A percentile compares a stretch with the other conserved stretches of the same genome.
These are phyloP conservation scores for Conticribra weissflogii DNA, from an alignment of 108 stramenopile species.

Conservation along the genomic window DNA sequence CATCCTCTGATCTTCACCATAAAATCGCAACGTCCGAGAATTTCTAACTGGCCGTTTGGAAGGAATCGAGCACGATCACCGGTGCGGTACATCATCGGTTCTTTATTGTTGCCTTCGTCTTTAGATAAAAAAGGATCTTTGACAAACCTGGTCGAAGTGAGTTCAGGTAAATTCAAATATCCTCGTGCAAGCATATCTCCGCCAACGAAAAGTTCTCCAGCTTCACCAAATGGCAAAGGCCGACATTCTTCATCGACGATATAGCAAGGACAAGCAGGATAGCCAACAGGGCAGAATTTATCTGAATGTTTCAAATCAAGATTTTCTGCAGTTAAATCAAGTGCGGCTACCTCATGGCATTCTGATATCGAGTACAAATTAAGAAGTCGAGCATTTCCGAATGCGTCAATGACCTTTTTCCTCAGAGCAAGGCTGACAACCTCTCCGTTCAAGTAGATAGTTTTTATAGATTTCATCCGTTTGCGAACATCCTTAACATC, in stretches of 20 bases:
- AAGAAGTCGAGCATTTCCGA: constrained; percentile 54
- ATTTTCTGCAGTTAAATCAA: constrained; percentile 43
- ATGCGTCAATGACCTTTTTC: constrained; percentile 35
- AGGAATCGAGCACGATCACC: constrained; percentile 78
- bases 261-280: constrained; percentile 39
- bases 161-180: constrained; percentile 77
- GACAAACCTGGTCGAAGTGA: constrained; percentile 72
- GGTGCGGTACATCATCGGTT: constrained; percentile 63
- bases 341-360: constrained; percentile 73
- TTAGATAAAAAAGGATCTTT: constrained; percentile 36
- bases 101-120: not conserved
- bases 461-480: constrained; percentile 47
- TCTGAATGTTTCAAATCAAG: constrained; percentile 34
- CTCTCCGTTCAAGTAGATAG: constrained; percentile 68
- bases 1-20: constrained; percentile 87
- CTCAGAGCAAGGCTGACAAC: constrained; percentile 66
- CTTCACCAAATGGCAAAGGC: constrained; percentile 46
- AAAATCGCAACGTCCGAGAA: constrained; percentile 81
- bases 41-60: constrained; percentile 74
- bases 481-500: constrained; percentile 38
- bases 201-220: constrained; percentile 67
- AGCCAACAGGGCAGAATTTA: constrained; percentile 53
- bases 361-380: constrained; percentile 80
- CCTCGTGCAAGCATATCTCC: constrained; percentile 77
- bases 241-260: constrained; percentile 63